Evolutionary conservation across 1,139 yeast genomes (phyloP), one percentile per base, ranked within the genome.

Genomic region (Geotrichum restrictum): DNA sequence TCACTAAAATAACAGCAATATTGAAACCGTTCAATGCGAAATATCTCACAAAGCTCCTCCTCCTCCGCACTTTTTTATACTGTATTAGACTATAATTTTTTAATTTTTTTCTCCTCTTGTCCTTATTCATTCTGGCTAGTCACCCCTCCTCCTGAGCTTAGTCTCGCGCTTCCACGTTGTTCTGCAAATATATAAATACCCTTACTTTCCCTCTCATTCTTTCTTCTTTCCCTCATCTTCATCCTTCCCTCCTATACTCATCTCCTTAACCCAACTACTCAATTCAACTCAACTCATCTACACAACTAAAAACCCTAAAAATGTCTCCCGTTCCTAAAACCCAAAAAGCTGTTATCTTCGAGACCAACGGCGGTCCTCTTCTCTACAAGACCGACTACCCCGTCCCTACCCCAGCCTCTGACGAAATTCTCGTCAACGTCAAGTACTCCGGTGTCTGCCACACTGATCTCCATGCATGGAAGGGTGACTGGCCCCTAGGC

Each of bases 281-380:
- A 44, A 11, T 29, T 24, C 19, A 16, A 33, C 16, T 22, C 24
- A 33, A 43, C 7, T 16, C 13, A 14, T 5, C 40, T 18, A 27
- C 33, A 46, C 27, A 13, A 10, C 39, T 4, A 13, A 11, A 32
- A 38, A 8, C 13, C 13, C 13, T 14, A n/a, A 52, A 29, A 36
- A 61, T 53, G 55, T 51, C 60, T 56, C 53, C 69, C 34, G 72
- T 82, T 58, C 89, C 91, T 66, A 71, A 72, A 56, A 81, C 80
- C 50, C 89, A 84, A 71, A 83, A 82, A 69, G 94, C 84, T 48
- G 82, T 85, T 55, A 73, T 85, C 62, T 85, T 85, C 68, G 86
- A 83, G 64, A 78, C 76, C 62, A 75, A 76, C 71, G 83, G 84
- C 56, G 91, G 91, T 60, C 80, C 80, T 38, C 72, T 84, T 60